Percentiles rank a stretch among this genome's conserved stretches.
phyloP scores from a whole-genome alignment of 306 rosid species.

The Begonia loranthoides region DNA sequence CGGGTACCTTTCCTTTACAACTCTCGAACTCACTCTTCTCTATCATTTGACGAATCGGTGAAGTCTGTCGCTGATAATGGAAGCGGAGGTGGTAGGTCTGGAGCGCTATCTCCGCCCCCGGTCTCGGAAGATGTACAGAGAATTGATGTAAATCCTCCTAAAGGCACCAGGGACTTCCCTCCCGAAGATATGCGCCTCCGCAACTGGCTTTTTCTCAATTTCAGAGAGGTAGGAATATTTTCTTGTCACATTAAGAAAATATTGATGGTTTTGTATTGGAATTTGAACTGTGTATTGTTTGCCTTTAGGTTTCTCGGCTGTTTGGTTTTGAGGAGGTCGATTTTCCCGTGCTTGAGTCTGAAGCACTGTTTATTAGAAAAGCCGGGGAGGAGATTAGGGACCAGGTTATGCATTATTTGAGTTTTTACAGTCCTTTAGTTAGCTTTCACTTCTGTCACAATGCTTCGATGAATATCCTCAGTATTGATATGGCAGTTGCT shows the following conservation, averaged over 20 bases:
- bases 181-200: conserved; percentile 81
- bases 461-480: no score
- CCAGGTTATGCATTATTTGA: conserved; percentile 35
- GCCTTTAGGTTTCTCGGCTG: conserved; percentile 45
- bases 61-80: conserved; percentile 26
- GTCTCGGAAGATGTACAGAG: conserved; percentile 34
- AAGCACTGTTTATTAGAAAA: conserved; percentile 75
- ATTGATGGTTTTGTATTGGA: background rate
- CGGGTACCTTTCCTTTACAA: conserved; percentile 4
- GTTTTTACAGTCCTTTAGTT: background rate
- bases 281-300: background rate
- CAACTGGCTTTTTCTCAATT: conserved; percentile 77
- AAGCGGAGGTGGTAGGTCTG: conserved; percentile 34
- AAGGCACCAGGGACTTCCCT: conserved; percentile 84
- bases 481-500: no score
- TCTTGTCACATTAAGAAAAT: background rate
- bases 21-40: conserved; percentile 22
- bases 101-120: conserved; percentile 47
- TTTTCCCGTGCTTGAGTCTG: conserved; percentile 86
- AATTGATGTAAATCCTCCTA: conserved; percentile 85
- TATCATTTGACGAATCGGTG: conserved; percentile 23
- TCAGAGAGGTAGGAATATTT: conserved; percentile 43
- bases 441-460: no score
- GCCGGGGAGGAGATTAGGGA: conserved; percentile 97
- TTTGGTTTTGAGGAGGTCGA: conserved; percentile 88